A percentile compares a stretch with the other conserved stretches of the same genome.
These are phyloP conservation scores for Lepiota venenata DNA, from an alignment of 768 basidiomycete genomes.

Conservation along the genomic window DNA sequence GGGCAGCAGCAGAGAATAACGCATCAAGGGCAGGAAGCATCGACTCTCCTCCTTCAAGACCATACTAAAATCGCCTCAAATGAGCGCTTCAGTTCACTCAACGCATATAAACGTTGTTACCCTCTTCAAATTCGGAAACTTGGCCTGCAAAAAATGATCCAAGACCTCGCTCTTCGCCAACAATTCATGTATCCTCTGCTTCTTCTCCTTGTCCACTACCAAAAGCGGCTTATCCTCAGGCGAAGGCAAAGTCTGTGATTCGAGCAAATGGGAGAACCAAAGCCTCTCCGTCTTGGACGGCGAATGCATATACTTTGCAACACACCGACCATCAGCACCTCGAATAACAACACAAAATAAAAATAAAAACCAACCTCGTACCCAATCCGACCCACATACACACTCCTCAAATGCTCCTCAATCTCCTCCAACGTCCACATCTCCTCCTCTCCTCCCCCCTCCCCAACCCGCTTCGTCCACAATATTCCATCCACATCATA, in stretches of 20 bases:
- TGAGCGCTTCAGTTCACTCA: neutral
- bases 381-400: conserved; percentile 84
- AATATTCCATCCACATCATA: conserved; percentile 82
- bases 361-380: conserved; percentile 55
- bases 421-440: conserved; percentile 74
- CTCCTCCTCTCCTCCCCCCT: conserved; percentile 24
- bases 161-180: conserved; percentile 77
- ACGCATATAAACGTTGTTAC: conserved; percentile 22
- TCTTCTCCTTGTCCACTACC: conserved; percentile 30
- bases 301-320: conserved; percentile 72
- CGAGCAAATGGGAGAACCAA: conserved; percentile 87
- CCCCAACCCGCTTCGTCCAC: conserved; percentile 57
- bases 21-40: conserved; percentile 88
- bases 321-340: neutral
- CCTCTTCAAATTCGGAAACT: conserved; percentile 86
- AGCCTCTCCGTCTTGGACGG: conserved; percentile 81
- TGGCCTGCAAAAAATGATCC: conserved; percentile 81
- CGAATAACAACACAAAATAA: neutral
- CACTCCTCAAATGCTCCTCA: conserved; percentile 57
- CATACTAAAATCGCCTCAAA: conserved; percentile 47
- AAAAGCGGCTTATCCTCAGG: conserved; percentile 29
- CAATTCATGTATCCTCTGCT: conserved; percentile 61
- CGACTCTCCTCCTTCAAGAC: conserved; percentile 89
- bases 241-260: conserved; percentile 48
- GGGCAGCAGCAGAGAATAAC: conserved; percentile 65